Conservation (phyloP, 108 stramenopile species). For the Nannochloropsis salina region DNA sequence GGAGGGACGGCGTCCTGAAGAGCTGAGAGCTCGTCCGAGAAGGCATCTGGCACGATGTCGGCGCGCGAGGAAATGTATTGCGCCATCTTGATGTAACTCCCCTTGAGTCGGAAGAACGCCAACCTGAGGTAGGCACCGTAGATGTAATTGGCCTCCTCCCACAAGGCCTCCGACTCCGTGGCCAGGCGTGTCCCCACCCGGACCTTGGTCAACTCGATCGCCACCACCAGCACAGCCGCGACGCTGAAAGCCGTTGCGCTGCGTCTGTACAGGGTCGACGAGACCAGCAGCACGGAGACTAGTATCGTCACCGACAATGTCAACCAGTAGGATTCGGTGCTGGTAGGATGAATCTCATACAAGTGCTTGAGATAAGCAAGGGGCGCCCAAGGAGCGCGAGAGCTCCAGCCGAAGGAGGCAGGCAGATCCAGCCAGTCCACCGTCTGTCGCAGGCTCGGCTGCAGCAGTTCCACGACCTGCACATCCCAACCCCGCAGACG, state of each 20-base stretch:
- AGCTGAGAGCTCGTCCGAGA: constrained; percentile 43
- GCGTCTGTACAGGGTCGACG: not conserved
- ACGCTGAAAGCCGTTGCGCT: constrained; percentile 14
- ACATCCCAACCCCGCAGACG: not conserved
- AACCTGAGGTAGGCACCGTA: constrained; percentile 1
- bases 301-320: not conserved
- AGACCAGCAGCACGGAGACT: not conserved
- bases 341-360: not conserved
- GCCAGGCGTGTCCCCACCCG: constrained; percentile 13
- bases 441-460: not conserved
- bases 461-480: not conserved
- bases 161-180: constrained; percentile 5
- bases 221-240: not conserved
- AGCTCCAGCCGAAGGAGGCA: not conserved
- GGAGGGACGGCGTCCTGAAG: constrained; percentile 43
- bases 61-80: constrained; percentile 42
- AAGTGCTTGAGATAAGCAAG: not conserved
- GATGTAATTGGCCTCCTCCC: constrained; percentile 14
- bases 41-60: constrained; percentile 46
- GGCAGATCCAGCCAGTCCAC: not conserved
- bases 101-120: constrained; percentile 33
- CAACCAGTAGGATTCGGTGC: constrained; percentile 4
- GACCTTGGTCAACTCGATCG: not conserved
- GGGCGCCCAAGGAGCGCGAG: not conserved
- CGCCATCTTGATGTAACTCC: constrained; percentile 43